Evolutionary conservation across 2,329 filamentous ascomycete genomes (phyloP), one percentile per base, ranked within the genome.

Genomic region (Sporothrix dimorphospora): DNA sequence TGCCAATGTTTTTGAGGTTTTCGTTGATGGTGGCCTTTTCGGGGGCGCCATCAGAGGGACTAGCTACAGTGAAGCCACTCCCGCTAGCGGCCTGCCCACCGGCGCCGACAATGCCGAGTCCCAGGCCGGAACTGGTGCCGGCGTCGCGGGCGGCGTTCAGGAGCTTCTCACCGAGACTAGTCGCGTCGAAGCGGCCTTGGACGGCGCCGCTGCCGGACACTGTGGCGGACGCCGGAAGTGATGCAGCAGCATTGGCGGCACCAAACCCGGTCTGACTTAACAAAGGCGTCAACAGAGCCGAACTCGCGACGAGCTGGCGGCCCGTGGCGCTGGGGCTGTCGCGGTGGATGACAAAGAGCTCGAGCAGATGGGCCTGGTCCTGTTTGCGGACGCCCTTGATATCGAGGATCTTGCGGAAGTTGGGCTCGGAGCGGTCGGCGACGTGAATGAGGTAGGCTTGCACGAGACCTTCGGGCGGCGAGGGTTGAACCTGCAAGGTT

Each of bases 401-500:
- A 68, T 99, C 96, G 61, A 99, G 89, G 73, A 99, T 92, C 83
- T 98, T 98, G 79, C 91, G 91, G 87, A 99, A 99, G 82, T 99
- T 99, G 78, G 89, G 88, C 79, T 98, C 96, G 75, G 92, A 97
- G 71, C 92, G 91, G 84, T 99, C 96, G 76, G 90, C 94, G 75
- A 99, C 96, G 82, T 98, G 96, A 81, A 98, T 97, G 45, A 99
- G 90, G 80, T 99, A 99, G 45, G 96, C 96, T 83, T 98, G 95
- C 0, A 99, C 94, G 3, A 99, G 88, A 1, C 93, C 95, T 83
- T 99, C 96, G 0, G 95, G 92, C 0, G 96, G 96, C 4, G 92
- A 93, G 2, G 94, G 90, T 38, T 93, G 93, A 65, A 99, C 95
- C 85, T 99, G 96, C 3, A 99, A 88, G 2, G 96, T 98, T 82